Evolutionary conservation across 306 rosid species (phyloP).

Genomic region (Lablab purpureus): DNA sequence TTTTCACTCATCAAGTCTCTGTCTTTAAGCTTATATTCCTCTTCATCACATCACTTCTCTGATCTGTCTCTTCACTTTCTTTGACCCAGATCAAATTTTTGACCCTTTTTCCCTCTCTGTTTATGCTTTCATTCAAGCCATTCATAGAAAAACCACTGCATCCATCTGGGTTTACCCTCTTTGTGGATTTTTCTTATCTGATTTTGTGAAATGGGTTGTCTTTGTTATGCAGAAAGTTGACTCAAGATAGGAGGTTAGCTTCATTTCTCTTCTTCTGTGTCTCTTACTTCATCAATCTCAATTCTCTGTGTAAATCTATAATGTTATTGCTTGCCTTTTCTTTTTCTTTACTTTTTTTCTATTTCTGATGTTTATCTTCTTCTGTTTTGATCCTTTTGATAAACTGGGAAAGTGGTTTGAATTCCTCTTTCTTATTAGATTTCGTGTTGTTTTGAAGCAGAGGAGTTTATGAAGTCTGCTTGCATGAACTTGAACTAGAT

Average conservation of each 20-base stretch:
- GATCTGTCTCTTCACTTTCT: conserved; percentile 53
- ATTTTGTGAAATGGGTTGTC: conserved; percentile 44
- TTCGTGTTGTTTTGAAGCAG: conserved; percentile 36
- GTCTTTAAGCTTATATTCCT: conserved; percentile 42
- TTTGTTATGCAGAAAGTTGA: conserved; percentile 45
- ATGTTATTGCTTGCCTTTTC: background rate
- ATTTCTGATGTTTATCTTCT: conserved; percentile 28
- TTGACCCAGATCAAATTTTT: conserved; percentile 47
- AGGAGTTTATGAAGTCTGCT: conserved; percentile 31
- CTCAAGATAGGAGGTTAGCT: conserved; percentile 54
- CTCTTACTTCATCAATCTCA: conserved; percentile 40
- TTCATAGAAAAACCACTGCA: conserved; percentile 38
- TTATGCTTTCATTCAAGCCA: conserved; percentile 42
- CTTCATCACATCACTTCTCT: conserved; percentile 43
- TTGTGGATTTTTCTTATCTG: conserved; percentile 44
- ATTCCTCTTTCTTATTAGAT: background rate
- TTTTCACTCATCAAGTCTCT: conserved; percentile 49
- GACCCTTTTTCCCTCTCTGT: conserved; percentile 40
- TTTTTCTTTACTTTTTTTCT: background rate
- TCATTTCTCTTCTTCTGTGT: conserved; percentile 42
- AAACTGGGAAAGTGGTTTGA: background rate
- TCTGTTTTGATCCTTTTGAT: conserved; percentile 38
- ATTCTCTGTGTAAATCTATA: background rate
- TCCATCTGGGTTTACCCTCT: conserved; percentile 45
- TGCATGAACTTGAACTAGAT: conserved; percentile 45